Base-by-base conservation (phyloP, 2,329 filamentous ascomycete genomes). In the Diaporthe amygdali region DNA sequence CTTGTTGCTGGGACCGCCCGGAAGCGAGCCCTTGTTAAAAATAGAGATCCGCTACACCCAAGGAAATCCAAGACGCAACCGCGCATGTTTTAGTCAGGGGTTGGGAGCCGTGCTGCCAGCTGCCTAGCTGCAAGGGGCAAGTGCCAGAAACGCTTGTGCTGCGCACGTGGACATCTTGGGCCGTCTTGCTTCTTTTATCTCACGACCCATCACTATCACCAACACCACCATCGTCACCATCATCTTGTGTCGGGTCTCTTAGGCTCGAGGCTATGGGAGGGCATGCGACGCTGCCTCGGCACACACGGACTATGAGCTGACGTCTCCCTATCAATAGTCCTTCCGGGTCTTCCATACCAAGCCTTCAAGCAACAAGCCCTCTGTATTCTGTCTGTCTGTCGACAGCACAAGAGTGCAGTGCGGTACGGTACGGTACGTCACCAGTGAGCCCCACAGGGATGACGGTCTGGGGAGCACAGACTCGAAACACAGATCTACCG, bases 21-120 rank as follows among this genome's bases (percentile, higher is more conserved):
- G 22, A 68, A 46, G 51, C 66, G 52, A 37, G 66, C 66, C 66
- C 52, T 17, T 54, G 39, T 68, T 68, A 68, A 68, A 68, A 68
- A 68, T 68, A 68, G 66, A 46, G 66, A 30, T 68, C 41, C 17
- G 54, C 66, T 49, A 56, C 51, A 22, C 66, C 51, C 41, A 56
- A 68, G 41, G 8, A 63, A 63, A 8, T n/a, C 41, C 25, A 63
- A 46, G 56, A 63, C 39, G 59, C 39, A 63, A 37, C 59, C 59
- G 41, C 41, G 27, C 59, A 37, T 47, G 56, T 34, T 47, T 63
- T 63, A 63, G 56, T 68, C 66, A 68, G 66, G 66, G 66, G 66
- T 68, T 67, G 39, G 44, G 27, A 68, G 66, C 66, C 27, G 51
- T 55, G 66, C 66, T 46, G 17, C 27, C 56, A 46, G 20, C 17